Conservation (phyloP, 129 eudicot species). For the Heracleum sosnowskyi region DNA sequence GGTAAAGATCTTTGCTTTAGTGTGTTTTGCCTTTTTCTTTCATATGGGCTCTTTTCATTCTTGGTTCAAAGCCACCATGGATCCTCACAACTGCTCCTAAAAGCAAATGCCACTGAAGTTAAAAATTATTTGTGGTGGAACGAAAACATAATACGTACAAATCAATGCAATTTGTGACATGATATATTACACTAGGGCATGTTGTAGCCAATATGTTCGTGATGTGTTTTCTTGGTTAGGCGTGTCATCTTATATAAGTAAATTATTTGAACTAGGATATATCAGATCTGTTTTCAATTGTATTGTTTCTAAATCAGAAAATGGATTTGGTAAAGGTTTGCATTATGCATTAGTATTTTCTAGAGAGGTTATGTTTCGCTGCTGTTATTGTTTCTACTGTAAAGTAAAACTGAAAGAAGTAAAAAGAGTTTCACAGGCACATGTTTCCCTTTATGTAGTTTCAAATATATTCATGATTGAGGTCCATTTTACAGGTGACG, state of each 20-base stretch:
- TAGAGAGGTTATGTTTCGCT: too few relatives aligned
- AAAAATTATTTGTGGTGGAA: neutral
- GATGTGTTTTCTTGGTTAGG: neutral
- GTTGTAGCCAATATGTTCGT: neutral
- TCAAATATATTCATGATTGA: neutral
- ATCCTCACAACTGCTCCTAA: neutral
- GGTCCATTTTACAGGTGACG: conserved; percentile 66
- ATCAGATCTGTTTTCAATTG: neutral
- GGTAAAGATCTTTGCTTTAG: neutral
- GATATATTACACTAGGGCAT: neutral
- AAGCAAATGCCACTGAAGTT: neutral
- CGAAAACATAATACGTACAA: neutral
- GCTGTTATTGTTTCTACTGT: too few relatives aligned
- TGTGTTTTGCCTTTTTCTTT: neutral
- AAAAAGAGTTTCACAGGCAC: too few relatives aligned
- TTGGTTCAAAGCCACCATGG: neutral
- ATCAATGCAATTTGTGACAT: neutral
- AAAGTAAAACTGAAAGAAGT: too few relatives aligned
- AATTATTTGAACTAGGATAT: neutral
- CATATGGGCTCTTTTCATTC: neutral
- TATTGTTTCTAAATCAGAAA: neutral
- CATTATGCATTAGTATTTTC: neutral
- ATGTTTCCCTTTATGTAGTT: neutral
- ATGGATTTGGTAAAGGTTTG: neutral
- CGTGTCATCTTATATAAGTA: neutral